Conservation (phyloP, 2,329 filamentous ascomycete species). For the Calonectria crousiana region DNA sequence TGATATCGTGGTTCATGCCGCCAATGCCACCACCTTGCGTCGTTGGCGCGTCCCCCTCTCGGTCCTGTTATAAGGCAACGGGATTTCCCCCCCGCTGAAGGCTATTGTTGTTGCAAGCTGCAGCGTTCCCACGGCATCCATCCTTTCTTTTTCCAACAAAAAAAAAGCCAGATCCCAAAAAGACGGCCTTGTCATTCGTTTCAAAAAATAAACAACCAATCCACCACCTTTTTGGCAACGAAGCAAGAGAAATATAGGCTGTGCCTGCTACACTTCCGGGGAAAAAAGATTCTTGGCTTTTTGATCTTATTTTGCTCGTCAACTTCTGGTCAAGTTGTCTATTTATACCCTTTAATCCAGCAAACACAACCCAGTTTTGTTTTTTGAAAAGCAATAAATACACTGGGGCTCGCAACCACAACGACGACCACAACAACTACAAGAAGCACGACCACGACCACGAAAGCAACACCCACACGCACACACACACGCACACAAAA, state of each 20-base stretch:
- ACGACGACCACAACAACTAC: neutral
- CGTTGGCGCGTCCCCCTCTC: too few relatives aligned
- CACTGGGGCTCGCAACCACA: neutral
- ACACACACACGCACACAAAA: neutral
- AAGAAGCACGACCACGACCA: neutral
- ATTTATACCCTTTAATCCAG: neutral
- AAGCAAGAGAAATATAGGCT: slow-evolving; percentile 31
- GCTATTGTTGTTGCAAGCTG: neutral
- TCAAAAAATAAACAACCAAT: neutral
- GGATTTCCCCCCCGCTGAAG: neutral
- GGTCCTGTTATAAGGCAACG: slow-evolving; percentile 25
- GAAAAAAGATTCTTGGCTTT: neutral
- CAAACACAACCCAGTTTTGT: neutral
- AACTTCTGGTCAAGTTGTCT: slow-evolving; percentile 43
- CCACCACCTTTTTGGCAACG: slow-evolving; percentile 5
- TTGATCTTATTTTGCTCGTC: slow-evolving; percentile 14
- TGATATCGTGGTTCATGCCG: slow-evolving; percentile 24
- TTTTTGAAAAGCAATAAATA: neutral
- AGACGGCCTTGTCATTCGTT: slow-evolving; percentile 32
- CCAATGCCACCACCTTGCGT: neutral
- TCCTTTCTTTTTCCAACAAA: slow-evolving; percentile 1
- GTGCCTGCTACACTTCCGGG: slow-evolving; percentile 34
- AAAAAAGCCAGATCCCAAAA: slow-evolving; percentile 20
- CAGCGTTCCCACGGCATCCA: neutral
- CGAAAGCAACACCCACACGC: neutral